Evolutionary conservation across 768 basidiomycete species (phyloP), one percentile per base, ranked within the genome.

Genomic region (Hirschioporus abietinus): DNA sequence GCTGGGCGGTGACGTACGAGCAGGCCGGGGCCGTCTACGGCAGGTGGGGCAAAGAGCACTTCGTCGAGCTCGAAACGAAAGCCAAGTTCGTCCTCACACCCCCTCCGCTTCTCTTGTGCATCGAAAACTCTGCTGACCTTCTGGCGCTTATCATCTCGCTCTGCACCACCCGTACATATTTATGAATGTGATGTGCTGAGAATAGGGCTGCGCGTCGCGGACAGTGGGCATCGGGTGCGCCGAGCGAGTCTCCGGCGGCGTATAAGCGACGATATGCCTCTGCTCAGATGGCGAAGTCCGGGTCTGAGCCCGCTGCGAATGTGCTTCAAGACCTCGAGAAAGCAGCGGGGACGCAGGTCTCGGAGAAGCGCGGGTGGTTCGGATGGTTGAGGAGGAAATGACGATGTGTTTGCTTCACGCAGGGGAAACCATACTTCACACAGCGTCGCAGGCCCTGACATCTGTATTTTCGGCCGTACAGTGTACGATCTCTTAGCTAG

Each of bases 11-110:
- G 0, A 88, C 85, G 0, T 97, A 96, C 72, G 84, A 86, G 65
- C 89, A 91, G 74, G 80, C 84, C 9, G 91, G 91, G 2, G 93
- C 91, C 18, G 91, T 90, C 71, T 92, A 96, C 68, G 94, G 94
- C 1, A 76, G 80, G 24, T 82, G 80, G 77, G 87, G 88, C 1
- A 84, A 90, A 66, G 89, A 88, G 1, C 79, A 77, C 60, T 91
- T 90, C 75, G 73, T 90, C 58, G 77, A 77, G 18, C 72, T 88
- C 4, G 89, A 96, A 75, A 78, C 76, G 0, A 80, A 85, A 69
- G 93, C 93, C 1, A 88, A 82, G 93, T 93, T 64, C 68, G 85
- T 74, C 1, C 30, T 24, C n/a, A 26, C 27, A 15, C 36, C 62
- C 24, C 12, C 10, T 23, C 20, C 42, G 6, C 15, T 27, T 5